phyloP scores from a whole-genome alignment of 768 basidiomycete genomes.

The Panaeolus papilionaceus region DNA sequence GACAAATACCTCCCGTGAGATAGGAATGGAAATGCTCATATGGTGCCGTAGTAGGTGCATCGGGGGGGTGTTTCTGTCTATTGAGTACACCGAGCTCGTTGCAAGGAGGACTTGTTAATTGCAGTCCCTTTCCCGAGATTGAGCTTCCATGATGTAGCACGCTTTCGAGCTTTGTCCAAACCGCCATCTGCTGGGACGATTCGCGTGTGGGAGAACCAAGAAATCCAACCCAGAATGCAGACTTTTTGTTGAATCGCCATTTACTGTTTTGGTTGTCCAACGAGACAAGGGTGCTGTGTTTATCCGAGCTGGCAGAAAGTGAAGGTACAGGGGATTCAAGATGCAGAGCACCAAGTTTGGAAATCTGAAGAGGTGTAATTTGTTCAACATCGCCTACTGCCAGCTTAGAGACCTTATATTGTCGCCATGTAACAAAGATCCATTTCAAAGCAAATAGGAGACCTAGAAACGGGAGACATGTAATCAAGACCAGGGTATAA shows the following conservation, averaged over 20 bases:
- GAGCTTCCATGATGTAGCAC: neutral
- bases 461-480: conserved; percentile 19
- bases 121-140: neutral
- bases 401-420: neutral
- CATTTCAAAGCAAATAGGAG: conserved; percentile 29
- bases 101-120: neutral
- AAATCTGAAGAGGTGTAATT: neutral
- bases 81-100: neutral
- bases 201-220: conserved; percentile 52
- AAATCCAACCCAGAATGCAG: conserved; percentile 50
- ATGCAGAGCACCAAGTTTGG: conserved; percentile 16
- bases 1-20: neutral
- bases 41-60: neutral
- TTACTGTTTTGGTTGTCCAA: neutral
- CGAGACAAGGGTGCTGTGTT: neutral
- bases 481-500: conserved; percentile 20
- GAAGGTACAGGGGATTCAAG: conserved; percentile 23
- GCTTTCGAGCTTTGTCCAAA: neutral
- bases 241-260: conserved; percentile 28
- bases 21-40: neutral
- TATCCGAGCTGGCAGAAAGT: conserved; percentile 1
- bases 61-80: neutral
- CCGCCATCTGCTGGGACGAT: conserved; percentile 14
- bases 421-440: conserved; percentile 27
- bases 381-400: neutral